Evolutionary conservation across 2,329 filamentous ascomycete genomes (phyloP), one percentile per base, ranked within the genome.

Genomic region (Fusarium piperis): DNA sequence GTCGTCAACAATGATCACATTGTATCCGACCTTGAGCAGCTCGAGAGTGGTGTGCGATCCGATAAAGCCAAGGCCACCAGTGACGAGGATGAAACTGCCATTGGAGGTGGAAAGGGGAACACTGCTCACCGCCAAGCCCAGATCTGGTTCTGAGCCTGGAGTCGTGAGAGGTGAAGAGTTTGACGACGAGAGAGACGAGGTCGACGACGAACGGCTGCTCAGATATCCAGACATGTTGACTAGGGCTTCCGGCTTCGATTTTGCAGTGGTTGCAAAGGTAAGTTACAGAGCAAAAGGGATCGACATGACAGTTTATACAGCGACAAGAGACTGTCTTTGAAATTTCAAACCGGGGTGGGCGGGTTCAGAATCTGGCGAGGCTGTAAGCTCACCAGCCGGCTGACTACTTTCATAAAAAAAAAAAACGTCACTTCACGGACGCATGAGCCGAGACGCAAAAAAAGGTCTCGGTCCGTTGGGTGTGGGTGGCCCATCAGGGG

Each of bases 21-120:
- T 87, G 78, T 87, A 84, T 20, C 86, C 85, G 36, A 83, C 83
- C 66, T 88, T 86, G 65, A 89, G 81, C 35, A 89, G 79, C 73
- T 88, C 86, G 1, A 88, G 79, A 1, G 84, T 82, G 0, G 87
- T 89, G 75, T 89, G 87, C 3, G 86, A 88, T 30, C 87, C 87
- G 60, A 89, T 88, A 76, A 86, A 88, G 8, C 86, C 86, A 15
- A 87, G 82, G 11, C 86, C 86, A 20, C 86, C 86, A 38, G 87
- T 84, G 30, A 89, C 86, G 73, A 88, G 78, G 60, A 83, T 82
- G 64, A 81, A 81, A 32, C 41, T 62, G 30, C 57, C 60, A 36
- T 44, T 65, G 35, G 68, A 32, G 10, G 28, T 58, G 8, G 58
- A 36, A 1, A 59, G 26, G 44, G 44, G 44, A 10, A 48, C 44